Percentiles rank a stretch among this genome's conserved stretches.
Conservation (phyloP, 164 flowering plant genomes). For the Vitis riparia region DNA sequence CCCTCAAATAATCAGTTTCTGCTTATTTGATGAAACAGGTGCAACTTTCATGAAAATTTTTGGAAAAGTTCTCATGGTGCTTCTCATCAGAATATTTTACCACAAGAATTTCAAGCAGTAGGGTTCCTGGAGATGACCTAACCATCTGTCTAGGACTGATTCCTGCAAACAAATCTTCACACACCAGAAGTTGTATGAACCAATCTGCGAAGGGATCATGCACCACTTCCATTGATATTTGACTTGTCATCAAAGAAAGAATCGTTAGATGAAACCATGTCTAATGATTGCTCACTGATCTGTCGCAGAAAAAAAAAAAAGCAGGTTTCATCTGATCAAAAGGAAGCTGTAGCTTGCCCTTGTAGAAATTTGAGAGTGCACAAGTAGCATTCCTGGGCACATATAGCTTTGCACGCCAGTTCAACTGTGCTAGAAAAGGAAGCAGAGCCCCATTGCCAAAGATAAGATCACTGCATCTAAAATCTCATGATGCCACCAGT, state of each 20-base stretch:
- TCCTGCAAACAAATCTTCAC: slow-evolving; percentile 82
- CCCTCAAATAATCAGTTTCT: too few species aligned
- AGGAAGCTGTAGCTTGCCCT: slow-evolving; percentile 44
- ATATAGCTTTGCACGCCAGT: slow-evolving; percentile 45
- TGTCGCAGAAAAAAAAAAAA: too few species aligned
- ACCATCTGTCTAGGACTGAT: slow-evolving; percentile 94
- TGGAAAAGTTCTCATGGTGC: neutral
- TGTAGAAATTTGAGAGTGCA: slow-evolving; percentile 52
- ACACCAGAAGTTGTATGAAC: slow-evolving; percentile 78
- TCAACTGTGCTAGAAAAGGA: slow-evolving; percentile 41
- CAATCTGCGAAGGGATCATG: slow-evolving; percentile 72
- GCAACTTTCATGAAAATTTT: too few species aligned
- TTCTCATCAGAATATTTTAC: slow-evolving; percentile 62
- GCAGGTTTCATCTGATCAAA: slow-evolving; percentile 35
- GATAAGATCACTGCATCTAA: too few species aligned
- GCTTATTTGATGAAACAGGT: too few species aligned
- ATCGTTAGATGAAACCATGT: too few species aligned
- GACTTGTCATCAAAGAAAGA: too few species aligned
- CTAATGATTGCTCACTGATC: too few species aligned
- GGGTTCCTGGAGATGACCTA: slow-evolving; percentile 81
- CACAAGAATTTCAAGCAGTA: slow-evolving; percentile 87
- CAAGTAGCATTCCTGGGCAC: slow-evolving; percentile 59
- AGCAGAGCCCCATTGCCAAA: too few species aligned
- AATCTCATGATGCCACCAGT: too few species aligned
- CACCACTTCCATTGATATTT: too few species aligned